phyloP scores from a whole-genome alignment of 495 filamentous ascomycete species.

The Penicilliopsis zonata region DNA sequence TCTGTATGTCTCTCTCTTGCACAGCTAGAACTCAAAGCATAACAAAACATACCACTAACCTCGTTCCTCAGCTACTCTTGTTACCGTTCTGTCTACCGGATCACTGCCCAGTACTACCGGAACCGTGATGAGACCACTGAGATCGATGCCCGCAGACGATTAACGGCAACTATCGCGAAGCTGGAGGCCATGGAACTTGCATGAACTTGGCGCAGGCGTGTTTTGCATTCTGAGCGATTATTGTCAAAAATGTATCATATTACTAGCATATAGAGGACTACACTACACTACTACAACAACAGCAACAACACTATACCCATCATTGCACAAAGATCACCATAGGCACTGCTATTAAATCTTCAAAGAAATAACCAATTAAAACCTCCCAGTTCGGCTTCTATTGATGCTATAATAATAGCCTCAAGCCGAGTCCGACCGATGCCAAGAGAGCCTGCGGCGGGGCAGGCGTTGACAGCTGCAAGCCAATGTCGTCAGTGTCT shows the following conservation, averaged over 20 bases:
- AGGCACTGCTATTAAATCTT: too few relatives aligned
- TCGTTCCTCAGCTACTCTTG: constrained; percentile 23
- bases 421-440: background rate
- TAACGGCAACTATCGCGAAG: constrained; percentile 17
- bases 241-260: too few relatives aligned
- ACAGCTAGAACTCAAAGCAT: background rate
- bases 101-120: constrained; percentile 32
- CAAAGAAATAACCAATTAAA: too few relatives aligned
- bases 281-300: too few relatives aligned
- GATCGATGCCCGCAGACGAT: constrained; percentile 24
- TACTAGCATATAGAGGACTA: too few relatives aligned
- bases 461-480: background rate
- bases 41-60: background rate
- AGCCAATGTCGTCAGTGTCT: background rate
- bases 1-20: constrained; percentile 19
- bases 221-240: too few relatives aligned
- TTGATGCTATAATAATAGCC: too few relatives aligned
- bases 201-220: constrained; percentile 1
- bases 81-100: constrained; percentile 25
- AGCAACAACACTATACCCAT: too few relatives aligned
- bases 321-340: too few relatives aligned
- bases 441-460: background rate
- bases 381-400: too few relatives aligned
- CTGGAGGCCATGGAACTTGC: constrained; percentile 9
- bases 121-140: constrained; percentile 22